Percentiles rank a stretch among this genome's conserved stretches.
These are phyloP conservation scores for Phialocephala sp. DNA, from an alignment of 2,329 filamentous ascomycete species.

Conservation along the genomic window DNA sequence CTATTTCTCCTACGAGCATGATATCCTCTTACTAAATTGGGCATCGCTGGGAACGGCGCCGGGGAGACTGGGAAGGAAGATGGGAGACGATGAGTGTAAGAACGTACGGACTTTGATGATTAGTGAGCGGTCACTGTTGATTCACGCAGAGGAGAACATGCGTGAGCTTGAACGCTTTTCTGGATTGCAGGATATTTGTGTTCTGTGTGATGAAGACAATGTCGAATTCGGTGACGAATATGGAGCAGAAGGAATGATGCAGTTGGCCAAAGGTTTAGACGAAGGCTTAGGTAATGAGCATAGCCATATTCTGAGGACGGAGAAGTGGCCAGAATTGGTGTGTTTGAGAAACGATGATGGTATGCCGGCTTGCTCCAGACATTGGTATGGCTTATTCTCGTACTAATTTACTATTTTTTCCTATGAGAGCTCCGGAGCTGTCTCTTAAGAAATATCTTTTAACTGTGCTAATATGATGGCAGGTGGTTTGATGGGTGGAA, in stretches of 20 bases:
- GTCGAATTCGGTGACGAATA: slow-evolving; percentile 18
- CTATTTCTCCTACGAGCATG: slow-evolving; percentile 16
- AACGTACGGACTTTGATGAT: slow-evolving; percentile 17
- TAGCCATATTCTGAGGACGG: neutral
- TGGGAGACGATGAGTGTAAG: slow-evolving; percentile 11
- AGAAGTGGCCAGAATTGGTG: slow-evolving; percentile 21
- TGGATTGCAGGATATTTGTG: slow-evolving; percentile 10
- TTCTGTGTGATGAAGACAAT: slow-evolving; percentile 18
- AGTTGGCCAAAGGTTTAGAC: slow-evolving; percentile 8
- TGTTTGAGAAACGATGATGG: slow-evolving; percentile 17
- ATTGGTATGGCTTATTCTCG: neutral
- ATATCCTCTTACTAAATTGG: slow-evolving; percentile 17
- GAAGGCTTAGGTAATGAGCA: slow-evolving; percentile 3
- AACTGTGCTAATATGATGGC: too few species aligned
- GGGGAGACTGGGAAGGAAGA: slow-evolving; percentile 17
- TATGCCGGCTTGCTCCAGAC: slow-evolving; percentile 15
- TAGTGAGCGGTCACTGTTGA: slow-evolving; percentile 14
- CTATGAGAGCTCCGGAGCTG: too few species aligned
- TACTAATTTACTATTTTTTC: too few species aligned
- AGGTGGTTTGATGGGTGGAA: slow-evolving; percentile 17
- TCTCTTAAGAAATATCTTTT: too few species aligned
- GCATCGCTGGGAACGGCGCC: slow-evolving; percentile 10
- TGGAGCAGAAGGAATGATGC: slow-evolving; percentile 13
- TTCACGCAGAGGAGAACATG: slow-evolving; percentile 14
- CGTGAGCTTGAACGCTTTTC: slow-evolving; percentile 18